These are phyloP conservation scores for Tuber brumale DNA, from an alignment of 495 filamentous ascomycete genomes.

Conservation along the genomic window DNA sequence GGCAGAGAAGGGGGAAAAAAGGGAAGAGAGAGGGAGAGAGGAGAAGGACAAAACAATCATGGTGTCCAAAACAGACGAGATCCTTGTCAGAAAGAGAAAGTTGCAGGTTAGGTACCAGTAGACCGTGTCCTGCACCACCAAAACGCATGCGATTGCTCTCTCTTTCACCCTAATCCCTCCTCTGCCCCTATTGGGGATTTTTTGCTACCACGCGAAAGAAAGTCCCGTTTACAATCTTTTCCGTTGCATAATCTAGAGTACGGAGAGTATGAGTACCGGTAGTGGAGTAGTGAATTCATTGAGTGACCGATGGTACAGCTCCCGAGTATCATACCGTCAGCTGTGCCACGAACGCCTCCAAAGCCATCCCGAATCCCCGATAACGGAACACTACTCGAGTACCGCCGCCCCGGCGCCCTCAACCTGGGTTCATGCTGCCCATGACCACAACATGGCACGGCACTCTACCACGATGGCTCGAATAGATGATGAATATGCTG, in stretches of 20 bases:
- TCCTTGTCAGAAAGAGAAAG: background rate
- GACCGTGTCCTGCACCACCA: too few relatives aligned
- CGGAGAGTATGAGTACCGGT: background rate
- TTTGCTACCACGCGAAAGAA: too few relatives aligned
- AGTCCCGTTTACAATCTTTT: background rate
- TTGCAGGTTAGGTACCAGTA: background rate
- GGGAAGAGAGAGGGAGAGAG: background rate
- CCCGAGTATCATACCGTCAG: too few relatives aligned
- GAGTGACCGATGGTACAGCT: background rate
- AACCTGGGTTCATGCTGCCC: background rate
- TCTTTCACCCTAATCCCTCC: too few relatives aligned
- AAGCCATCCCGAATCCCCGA: background rate
- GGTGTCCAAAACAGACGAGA: background rate
- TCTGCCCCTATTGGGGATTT: too few relatives aligned
- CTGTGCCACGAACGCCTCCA: background rate
- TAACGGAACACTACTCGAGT: background rate
- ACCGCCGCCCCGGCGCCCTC: background rate
- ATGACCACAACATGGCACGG: background rate
- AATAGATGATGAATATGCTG: background rate
- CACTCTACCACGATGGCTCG: background rate
- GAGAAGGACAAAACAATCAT: background rate
- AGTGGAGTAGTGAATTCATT: background rate
- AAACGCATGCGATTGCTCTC: too few relatives aligned
- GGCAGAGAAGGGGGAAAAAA: background rate
- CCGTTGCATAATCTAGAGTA: background rate